Conservation (phyloP, 805 yeast genomes). For the Spathaspora hagerdaliae region DNA sequence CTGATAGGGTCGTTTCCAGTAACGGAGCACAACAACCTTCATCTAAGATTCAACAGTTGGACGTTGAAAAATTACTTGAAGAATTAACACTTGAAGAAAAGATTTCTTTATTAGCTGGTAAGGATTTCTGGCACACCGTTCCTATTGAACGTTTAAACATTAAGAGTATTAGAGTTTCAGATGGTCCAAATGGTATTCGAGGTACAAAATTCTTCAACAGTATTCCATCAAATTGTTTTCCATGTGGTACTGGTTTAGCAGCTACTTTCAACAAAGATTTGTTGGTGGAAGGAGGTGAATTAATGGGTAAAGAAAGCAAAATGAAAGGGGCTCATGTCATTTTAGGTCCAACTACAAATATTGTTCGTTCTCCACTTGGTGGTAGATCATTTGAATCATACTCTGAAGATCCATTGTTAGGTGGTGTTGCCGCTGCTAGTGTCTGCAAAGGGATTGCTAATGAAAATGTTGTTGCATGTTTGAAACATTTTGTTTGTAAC, state of each 20-base stretch:
- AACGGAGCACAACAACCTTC: neutral
- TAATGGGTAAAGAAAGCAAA: constrained; percentile 53
- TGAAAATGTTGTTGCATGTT: constrained; percentile 47
- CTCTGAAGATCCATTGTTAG: constrained; percentile 55
- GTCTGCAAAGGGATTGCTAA: constrained; percentile 53
- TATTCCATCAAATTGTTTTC: constrained; percentile 54
- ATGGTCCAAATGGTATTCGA: constrained; percentile 65
- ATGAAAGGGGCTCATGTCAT: constrained; percentile 46
- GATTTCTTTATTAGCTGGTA: constrained; percentile 33
- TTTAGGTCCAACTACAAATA: constrained; percentile 43
- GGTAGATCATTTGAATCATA: constrained; percentile 63
- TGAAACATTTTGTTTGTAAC: constrained; percentile 62
- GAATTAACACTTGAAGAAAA: constrained; percentile 33
- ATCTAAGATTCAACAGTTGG: constrained; percentile 11
- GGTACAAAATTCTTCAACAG: constrained; percentile 53
- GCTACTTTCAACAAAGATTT: constrained; percentile 52
- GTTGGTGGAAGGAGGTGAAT: constrained; percentile 44
- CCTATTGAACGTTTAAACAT: constrained; percentile 37
- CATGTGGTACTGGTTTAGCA: constrained; percentile 59
- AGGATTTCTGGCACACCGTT: constrained; percentile 50
- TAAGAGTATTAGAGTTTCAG: constrained; percentile 47
- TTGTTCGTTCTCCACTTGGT: constrained; percentile 54
- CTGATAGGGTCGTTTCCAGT: neutral
- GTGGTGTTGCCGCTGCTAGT: constrained; percentile 45
- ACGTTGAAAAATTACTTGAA: constrained; percentile 25